Conservation (phyloP, 331 rosid genomes). For the Erythrophleum ivorense region DNA sequence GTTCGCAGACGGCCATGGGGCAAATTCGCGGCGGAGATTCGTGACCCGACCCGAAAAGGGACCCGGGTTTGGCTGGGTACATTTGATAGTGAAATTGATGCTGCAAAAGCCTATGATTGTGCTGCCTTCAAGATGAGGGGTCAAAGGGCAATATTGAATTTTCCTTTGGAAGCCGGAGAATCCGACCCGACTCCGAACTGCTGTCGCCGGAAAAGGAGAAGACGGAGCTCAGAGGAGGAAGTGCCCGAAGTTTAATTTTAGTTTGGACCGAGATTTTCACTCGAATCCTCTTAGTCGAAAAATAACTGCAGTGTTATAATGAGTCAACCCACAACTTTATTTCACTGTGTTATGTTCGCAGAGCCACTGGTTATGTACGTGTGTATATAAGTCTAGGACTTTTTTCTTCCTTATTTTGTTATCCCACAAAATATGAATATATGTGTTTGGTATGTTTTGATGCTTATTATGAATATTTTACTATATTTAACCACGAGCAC, state of each 20-base stretch:
- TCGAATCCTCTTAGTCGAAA: neutral
- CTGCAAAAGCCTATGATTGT: conserved; percentile 77
- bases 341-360: no score
- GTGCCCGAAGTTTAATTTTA: neutral
- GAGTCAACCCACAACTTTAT: no score
- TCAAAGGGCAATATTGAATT: conserved; percentile 70
- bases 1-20: conserved; percentile 88
- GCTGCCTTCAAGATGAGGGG: conserved; percentile 87
- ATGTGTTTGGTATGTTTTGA: no score
- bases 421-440: no score
- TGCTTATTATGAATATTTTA: no score
- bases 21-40: conserved; percentile 80
- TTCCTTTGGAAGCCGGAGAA: conserved; percentile 70
- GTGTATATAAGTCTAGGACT: no score
- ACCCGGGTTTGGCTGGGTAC: conserved; percentile 82
- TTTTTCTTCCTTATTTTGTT: no score
- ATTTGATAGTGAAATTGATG: conserved; percentile 66
- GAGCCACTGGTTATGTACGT: no score
- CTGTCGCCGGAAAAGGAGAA: conserved; percentile 55
- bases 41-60: conserved; percentile 66
- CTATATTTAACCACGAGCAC: no score
- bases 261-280: neutral
- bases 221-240: conserved; percentile 3
- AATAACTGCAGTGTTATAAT: no score
- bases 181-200: conserved; percentile 35